A percentile compares a stretch with the other conserved stretches of the same genome.
Evolutionary conservation across 2,329 filamentous ascomycete genomes (phyloP).

Genomic region (Beauveria scarabaeidicola): DNA sequence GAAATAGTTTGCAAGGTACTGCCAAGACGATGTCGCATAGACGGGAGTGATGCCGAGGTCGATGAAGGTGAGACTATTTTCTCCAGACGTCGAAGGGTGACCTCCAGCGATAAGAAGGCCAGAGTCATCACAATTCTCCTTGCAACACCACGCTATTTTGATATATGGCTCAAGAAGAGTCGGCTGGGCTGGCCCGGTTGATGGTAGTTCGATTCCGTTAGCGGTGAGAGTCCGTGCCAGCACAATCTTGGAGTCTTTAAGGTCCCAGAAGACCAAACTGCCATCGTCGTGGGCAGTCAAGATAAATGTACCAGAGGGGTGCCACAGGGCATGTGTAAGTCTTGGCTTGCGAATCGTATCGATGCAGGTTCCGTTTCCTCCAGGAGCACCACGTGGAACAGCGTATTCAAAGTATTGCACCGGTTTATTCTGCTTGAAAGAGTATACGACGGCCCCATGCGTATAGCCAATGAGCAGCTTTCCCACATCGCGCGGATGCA

Average conservation of each 20-base stretch:
- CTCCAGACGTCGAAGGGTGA: constrained; percentile 53
- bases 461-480: constrained; percentile 86
- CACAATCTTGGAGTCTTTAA: constrained; percentile 76
- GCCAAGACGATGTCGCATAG: constrained; percentile 88
- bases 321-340: constrained; percentile 81
- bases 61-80: constrained; percentile 77
- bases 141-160: constrained; percentile 86
- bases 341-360: constrained; percentile 60
- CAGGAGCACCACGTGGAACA: constrained; percentile 71
- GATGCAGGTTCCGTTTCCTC: constrained; percentile 60
- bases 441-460: constrained; percentile 81
- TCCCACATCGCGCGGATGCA: constrained; percentile 89
- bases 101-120: constrained; percentile 82
- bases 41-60: constrained; percentile 83
- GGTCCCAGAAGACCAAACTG: constrained; percentile 89
- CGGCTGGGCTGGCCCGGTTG: constrained; percentile 40
- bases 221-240: constrained; percentile 75
- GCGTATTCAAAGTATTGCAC: constrained; percentile 76
- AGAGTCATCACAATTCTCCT: constrained; percentile 88
- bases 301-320: constrained; percentile 87
- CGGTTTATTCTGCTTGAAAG: constrained; percentile 82
- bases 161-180: constrained; percentile 65
- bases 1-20: constrained; percentile 69
- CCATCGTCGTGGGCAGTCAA: constrained; percentile 83
- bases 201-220: constrained; percentile 62